phyloP scores from a whole-genome alignment of 2,329 filamentous ascomycete species.

The Colletotrichum aenigma region DNA sequence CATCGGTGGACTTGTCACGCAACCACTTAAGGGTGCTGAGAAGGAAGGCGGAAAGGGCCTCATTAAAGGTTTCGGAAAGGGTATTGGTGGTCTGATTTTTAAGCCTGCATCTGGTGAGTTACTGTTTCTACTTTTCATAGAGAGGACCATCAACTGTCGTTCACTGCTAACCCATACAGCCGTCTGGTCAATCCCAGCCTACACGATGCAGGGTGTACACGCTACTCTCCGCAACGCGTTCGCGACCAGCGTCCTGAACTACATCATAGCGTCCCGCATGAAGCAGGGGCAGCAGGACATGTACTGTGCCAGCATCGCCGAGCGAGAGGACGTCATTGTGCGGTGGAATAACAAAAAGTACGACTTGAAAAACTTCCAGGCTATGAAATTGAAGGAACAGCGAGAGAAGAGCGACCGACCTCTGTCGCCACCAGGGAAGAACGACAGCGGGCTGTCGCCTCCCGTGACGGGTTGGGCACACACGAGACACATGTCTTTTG shows the following conservation, averaged over 20 bases:
- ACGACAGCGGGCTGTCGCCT: constrained; percentile 16
- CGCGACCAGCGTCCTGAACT: constrained; percentile 74
- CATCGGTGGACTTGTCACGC: constrained; percentile 79
- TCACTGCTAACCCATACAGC: constrained; percentile 37
- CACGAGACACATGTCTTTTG: constrained; percentile 50
- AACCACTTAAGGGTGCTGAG: constrained; percentile 68
- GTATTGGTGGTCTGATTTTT: constrained; percentile 78
- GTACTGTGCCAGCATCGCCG: constrained; percentile 54
- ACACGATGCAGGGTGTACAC: constrained; percentile 82
- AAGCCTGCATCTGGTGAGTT: constrained; percentile 79
- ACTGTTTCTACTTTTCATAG: not conserved
- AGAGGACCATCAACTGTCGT: not conserved
- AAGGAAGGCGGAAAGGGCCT: constrained; percentile 62
- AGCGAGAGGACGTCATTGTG: constrained; percentile 67
- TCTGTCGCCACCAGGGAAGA: constrained; percentile 14
- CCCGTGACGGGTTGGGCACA: constrained; percentile 52
- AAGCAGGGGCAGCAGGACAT: constrained; percentile 76
- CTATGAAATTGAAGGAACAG: constrained; percentile 52
- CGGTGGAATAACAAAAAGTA: constrained; percentile 67
- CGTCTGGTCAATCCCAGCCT: constrained; percentile 76
- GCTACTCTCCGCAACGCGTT: constrained; percentile 76
- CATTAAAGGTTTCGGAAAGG: constrained; percentile 81
- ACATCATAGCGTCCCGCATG: constrained; percentile 78
- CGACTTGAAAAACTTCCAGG: constrained; percentile 65
- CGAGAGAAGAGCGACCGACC: constrained; percentile 33